These are phyloP conservation scores for Mycena filopes DNA, from an alignment of 768 basidiomycete species.

Conservation along the genomic window DNA sequence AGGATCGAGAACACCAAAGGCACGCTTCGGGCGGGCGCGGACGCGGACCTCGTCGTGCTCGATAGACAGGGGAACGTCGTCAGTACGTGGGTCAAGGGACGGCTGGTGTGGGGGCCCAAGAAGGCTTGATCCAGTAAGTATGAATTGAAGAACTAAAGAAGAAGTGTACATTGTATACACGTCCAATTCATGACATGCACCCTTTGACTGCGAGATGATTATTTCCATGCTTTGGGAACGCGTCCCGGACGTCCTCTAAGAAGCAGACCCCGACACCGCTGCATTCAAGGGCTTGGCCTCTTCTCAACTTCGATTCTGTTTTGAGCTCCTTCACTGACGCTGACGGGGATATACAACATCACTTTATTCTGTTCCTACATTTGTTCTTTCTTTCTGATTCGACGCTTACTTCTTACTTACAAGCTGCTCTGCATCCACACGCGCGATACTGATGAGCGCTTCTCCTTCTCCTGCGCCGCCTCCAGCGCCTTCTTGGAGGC, in stretches of 20 bases:
- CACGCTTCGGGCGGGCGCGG: constrained; percentile 81
- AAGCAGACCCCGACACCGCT: too few relatives aligned
- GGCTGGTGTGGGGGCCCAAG: constrained; percentile 69
- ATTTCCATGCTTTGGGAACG: too few relatives aligned
- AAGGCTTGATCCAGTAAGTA: background rate
- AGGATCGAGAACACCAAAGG: constrained; percentile 86
- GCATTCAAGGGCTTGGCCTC: background rate
- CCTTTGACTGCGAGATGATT: too few relatives aligned
- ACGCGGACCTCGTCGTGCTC: constrained; percentile 87
- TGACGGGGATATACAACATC: background rate
- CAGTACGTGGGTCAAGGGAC: constrained; percentile 82
- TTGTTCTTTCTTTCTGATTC: background rate
- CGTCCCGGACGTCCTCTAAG: too few relatives aligned
- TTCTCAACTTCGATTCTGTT: background rate
- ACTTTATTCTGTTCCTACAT: background rate
- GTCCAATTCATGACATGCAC: too few relatives aligned
- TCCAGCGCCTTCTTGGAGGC: constrained; percentile 10
- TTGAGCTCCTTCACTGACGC: background rate
- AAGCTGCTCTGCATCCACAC: constrained; percentile 16
- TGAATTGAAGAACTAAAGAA: too few relatives aligned
- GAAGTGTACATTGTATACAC: too few relatives aligned
- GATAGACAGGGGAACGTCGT: constrained; percentile 73
- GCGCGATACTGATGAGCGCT: constrained; percentile 22
- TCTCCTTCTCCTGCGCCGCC: background rate
- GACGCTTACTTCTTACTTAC: background rate